Evolutionary conservation across 2,329 filamentous ascomycete genomes (phyloP).

Genomic region (Amauroascus niger): DNA sequence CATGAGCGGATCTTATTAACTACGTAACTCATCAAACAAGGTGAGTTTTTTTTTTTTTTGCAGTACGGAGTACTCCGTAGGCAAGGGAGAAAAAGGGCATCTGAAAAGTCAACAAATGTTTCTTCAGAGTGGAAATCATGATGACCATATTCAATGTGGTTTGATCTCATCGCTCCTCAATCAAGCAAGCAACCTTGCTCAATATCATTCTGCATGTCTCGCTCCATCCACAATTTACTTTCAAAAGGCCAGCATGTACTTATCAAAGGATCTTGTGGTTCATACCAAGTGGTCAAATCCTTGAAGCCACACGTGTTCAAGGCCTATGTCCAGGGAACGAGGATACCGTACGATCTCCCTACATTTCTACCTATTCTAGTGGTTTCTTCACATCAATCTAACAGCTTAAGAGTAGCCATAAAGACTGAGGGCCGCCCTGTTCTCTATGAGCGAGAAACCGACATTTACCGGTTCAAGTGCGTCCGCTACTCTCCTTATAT

Average conservation of each 20-base stretch:
- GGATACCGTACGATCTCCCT: background rate
- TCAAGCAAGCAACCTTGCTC: too few species aligned
- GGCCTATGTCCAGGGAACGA: background rate
- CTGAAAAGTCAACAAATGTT: too few species aligned
- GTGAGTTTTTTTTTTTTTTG: too few species aligned
- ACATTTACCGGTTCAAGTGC: conserved; percentile 13
- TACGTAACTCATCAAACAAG: too few species aligned
- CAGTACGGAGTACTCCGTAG: too few species aligned
- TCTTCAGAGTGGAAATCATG: too few species aligned
- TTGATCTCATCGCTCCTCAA: too few species aligned
- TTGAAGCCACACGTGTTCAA: conserved; percentile 13
- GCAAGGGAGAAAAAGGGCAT: too few species aligned
- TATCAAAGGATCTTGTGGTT: background rate
- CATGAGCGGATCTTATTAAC: too few species aligned
- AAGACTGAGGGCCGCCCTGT: conserved; percentile 8
- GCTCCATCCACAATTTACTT: conserved; percentile 5
- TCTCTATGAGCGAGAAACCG: conserved; percentile 8
- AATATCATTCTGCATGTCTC: too few species aligned
- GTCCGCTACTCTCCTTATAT: conserved; percentile 8
- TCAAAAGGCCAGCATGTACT: conserved; percentile 11
- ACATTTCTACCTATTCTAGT: background rate
- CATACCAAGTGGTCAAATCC: conserved; percentile 8
- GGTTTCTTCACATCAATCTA: background rate
- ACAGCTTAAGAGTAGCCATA: conserved; percentile 8
- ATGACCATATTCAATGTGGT: too few species aligned